These are phyloP conservation scores for Epichloe sylvatica DNA, from an alignment of 2,329 filamentous ascomycete genomes.

Conservation along the genomic window DNA sequence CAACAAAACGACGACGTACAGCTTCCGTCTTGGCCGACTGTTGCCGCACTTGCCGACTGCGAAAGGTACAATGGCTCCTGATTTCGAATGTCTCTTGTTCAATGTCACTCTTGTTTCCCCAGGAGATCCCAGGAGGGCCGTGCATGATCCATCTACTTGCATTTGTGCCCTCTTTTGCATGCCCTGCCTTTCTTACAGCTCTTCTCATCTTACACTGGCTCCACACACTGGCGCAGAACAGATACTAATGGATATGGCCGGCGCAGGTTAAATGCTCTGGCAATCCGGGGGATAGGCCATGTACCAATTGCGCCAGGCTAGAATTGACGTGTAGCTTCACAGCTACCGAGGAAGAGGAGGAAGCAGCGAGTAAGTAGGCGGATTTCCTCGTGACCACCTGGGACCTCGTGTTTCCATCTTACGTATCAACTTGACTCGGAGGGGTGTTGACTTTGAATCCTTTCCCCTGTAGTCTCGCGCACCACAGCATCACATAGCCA, in stretches of 20 bases:
- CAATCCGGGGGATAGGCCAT: constrained; percentile 21
- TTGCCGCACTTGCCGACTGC: constrained; percentile 24
- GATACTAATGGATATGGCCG: not conserved
- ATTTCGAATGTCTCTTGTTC: not conserved
- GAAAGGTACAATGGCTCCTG: constrained; percentile 19
- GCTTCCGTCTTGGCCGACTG: constrained; percentile 16
- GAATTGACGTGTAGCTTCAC: constrained; percentile 24
- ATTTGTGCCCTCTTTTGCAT: too few species aligned
- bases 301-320: constrained; percentile 24
- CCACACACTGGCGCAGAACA: not conserved
- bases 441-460: not conserved
- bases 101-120: not conserved
- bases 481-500: constrained; percentile 26
- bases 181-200: too few species aligned
- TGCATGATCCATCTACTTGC: too few species aligned
- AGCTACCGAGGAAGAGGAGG: constrained; percentile 9
- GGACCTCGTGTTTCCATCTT: not conserved
- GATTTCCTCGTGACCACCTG: not conserved
- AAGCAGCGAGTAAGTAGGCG: constrained; percentile 10
- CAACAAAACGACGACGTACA: constrained; percentile 20
- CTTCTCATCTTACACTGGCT: too few species aligned
- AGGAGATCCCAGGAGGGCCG: not conserved
- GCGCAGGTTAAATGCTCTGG: constrained; percentile 29
- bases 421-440: not conserved
- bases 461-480: constrained; percentile 17